Percentiles rank a stretch among this genome's conserved stretches.
Evolutionary conservation across 129 eudicot genomes (phyloP).

Genomic region (Arctium lappa): DNA sequence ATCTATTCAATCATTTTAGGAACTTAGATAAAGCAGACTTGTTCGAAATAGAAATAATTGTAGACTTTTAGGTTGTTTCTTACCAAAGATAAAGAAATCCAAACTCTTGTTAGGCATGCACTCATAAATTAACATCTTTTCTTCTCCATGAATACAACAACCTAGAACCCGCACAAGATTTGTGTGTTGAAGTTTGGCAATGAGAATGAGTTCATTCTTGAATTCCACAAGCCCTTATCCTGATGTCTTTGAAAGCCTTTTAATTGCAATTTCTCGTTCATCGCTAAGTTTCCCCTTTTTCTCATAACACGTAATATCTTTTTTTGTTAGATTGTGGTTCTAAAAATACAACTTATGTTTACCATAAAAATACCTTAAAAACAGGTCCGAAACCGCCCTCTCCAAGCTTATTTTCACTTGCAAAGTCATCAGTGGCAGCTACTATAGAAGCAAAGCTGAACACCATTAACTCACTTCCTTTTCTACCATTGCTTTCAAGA

Average conservation of each 20-base stretch:
- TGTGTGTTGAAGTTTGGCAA: conserved; percentile 37
- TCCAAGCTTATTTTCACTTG: conserved; percentile 22
- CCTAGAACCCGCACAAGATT: conserved; percentile 38
- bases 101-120: conserved; percentile 47
- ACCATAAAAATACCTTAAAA: conserved; percentile 30
- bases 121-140: conserved; percentile 37
- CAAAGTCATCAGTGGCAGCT: conserved; percentile 27
- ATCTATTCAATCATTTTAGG: conserved; percentile 8
- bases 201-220: conserved; percentile 38
- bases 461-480: conserved; percentile 21
- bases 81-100: conserved; percentile 48
- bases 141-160: conserved; percentile 32
- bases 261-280: conserved; percentile 19
- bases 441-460: conserved; percentile 18
- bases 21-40: background rate
- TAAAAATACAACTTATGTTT: background rate
- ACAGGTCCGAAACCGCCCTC: conserved; percentile 50
- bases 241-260: conserved; percentile 31
- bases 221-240: conserved; percentile 37
- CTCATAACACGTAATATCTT: background rate
- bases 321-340: background rate
- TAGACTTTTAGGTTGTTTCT: background rate
- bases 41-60: background rate
- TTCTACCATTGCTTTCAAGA: conserved; percentile 5
- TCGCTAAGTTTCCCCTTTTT: background rate